Evolutionary conservation across 805 yeast species (phyloP).

Genomic region (Scheffersomyces lignosus): DNA sequence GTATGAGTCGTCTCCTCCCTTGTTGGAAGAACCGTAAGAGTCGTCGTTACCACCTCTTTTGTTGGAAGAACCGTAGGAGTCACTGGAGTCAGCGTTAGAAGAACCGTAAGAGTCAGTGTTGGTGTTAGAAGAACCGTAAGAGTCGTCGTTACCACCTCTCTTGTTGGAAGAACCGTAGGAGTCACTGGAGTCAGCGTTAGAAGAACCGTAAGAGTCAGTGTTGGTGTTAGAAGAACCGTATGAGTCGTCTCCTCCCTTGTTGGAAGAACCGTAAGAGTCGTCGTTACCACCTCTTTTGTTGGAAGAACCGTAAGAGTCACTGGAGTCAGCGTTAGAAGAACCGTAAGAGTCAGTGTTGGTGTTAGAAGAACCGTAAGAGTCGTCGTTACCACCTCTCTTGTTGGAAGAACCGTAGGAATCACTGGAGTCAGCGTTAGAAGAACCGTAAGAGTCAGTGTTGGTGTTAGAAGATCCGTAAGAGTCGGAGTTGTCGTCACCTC

Average conservation of each 20-base stretch:
- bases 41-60: slow-evolving; percentile 12
- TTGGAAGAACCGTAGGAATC: slow-evolving; percentile 21
- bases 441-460: slow-evolving; percentile 22
- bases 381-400: no score
- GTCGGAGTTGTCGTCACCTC: slow-evolving; percentile 11
- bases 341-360: slow-evolving; percentile 11
- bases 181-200: slow-evolving; percentile 16
- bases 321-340: slow-evolving; percentile 13
- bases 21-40: slow-evolving; percentile 21
- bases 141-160: slow-evolving; percentile 10
- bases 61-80: slow-evolving; percentile 21
- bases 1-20: slow-evolving; percentile 16
- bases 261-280: slow-evolving; percentile 13
- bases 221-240: slow-evolving; percentile 10
- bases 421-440: slow-evolving; percentile 13
- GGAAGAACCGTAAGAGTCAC: slow-evolving; percentile 7
- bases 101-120: slow-evolving; percentile 18
- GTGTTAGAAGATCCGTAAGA: slow-evolving; percentile 13
- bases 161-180: slow-evolving; percentile 11
- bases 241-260: slow-evolving; percentile 10
- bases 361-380: slow-evolving; percentile 23
- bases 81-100: slow-evolving; percentile 11
- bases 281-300: slow-evolving; percentile 6
- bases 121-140: slow-evolving; percentile 22
- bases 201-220: slow-evolving; percentile 12